Conservation (phyloP, 257 asterid species). For the Petunia axillaris region DNA sequence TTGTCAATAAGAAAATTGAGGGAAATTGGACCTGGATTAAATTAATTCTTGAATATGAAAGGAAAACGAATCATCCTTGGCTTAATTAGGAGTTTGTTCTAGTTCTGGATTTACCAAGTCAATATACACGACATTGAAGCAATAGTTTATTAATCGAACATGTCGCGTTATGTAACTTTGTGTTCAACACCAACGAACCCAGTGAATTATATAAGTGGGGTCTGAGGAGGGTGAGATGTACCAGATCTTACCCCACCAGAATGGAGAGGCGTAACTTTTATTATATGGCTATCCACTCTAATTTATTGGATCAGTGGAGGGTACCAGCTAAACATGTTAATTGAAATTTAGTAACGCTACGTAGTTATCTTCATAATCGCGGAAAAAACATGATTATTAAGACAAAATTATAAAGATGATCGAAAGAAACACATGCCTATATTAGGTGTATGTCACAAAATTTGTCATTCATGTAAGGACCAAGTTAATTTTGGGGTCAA, state of each 20-base stretch:
- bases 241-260: no score
- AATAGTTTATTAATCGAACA: neutral
- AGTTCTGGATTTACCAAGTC: neutral
- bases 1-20: neutral
- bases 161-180: neutral
- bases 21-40: neutral
- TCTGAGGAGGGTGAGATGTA: no score
- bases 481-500: neutral
- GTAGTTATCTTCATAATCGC: neutral
- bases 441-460: neutral
- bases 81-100: neutral
- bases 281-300: neutral
- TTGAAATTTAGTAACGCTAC: neutral
- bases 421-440: neutral
- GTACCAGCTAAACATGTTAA: neutral
- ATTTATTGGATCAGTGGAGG: neutral
- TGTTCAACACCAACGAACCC: neutral
- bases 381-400: neutral
- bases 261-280: neutral
- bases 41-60: neutral
- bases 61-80: neutral
- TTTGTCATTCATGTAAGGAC: neutral
- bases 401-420: neutral
- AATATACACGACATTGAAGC: neutral
- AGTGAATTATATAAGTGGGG: no score